These are phyloP conservation scores for Xylaria sp. DNA, from an alignment of 2,329 filamentous ascomycete genomes.

Conservation along the genomic window DNA sequence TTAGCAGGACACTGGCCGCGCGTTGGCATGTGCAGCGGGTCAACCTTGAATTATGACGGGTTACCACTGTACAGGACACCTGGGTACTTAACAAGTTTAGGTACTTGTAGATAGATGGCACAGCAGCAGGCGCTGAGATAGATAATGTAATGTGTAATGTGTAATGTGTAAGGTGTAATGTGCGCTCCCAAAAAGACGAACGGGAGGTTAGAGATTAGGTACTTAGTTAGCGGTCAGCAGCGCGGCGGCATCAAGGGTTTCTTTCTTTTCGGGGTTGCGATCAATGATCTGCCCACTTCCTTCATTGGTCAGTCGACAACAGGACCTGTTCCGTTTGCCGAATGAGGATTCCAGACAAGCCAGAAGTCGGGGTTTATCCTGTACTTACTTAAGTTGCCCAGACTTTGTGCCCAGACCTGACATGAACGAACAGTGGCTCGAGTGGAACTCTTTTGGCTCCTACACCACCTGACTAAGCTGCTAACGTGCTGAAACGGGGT, in stretches of 20 bases:
- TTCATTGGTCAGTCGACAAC: constrained; percentile 13
- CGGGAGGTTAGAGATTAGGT: no score
- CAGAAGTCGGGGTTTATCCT: neutral
- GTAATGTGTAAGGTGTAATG: no score
- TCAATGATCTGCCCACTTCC: neutral
- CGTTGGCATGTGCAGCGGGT: constrained; percentile 28
- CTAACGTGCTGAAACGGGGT: constrained; percentile 26
- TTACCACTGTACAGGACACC: neutral
- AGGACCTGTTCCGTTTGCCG: constrained; percentile 28
- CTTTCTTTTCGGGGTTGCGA: neutral
- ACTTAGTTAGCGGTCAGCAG: neutral
- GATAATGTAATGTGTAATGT: neutral
- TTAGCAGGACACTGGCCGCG: constrained; percentile 8
- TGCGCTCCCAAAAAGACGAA: neutral
- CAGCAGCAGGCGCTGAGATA: neutral
- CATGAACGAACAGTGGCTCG: no score
- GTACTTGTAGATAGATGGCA: neutral
- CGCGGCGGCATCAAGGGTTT: neutral
- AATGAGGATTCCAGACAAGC: constrained; percentile 28
- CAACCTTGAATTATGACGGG: constrained; percentile 8
- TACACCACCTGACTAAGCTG: constrained; percentile 1
- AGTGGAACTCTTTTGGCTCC: neutral
- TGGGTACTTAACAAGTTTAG: neutral
- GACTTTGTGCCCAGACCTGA: neutral
- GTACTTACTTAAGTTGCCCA: neutral